phyloP scores from a whole-genome alignment of 1,284 basidiomycete genomes.

The Schizophyllum commune region DNA sequence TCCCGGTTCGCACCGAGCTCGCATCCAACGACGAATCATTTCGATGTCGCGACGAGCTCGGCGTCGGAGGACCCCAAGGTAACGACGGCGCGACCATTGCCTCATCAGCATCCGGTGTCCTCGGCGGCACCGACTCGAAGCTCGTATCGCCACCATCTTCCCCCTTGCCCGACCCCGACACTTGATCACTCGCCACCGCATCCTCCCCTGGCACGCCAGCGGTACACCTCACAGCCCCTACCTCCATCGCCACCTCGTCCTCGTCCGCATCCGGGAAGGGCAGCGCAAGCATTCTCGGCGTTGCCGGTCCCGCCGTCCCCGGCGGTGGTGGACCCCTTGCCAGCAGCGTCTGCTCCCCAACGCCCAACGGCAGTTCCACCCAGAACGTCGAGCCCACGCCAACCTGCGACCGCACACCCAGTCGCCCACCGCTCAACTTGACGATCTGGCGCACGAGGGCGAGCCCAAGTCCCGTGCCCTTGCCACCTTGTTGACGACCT shows the following conservation, averaged over 20 bases:
- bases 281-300: neutral
- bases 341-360: conserved; percentile 3
- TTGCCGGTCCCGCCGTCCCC: neutral
- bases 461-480: conserved; percentile 13
- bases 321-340: neutral
- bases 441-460: conserved; percentile 13
- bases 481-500: conserved; percentile 12
- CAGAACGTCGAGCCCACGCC: conserved; percentile 13
- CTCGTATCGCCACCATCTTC: neutral
- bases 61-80: neutral
- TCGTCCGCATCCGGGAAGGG: neutral
- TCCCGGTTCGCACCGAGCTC: neutral
- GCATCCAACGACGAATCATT: neutral
- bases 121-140: neutral
- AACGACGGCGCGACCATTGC: neutral
- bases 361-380: conserved; percentile 13
- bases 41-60: neutral
- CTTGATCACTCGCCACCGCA: too few species aligned
- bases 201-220: too few species aligned
- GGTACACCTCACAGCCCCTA: neutral
- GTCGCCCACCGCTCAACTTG: conserved; percentile 12
- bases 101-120: neutral
- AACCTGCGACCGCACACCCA: conserved; percentile 12
- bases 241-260: neutral
- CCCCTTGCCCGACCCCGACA: too few species aligned